phyloP scores from a whole-genome alignment of 345 rosid genomes.

The Streptanthus diversifolius region DNA sequence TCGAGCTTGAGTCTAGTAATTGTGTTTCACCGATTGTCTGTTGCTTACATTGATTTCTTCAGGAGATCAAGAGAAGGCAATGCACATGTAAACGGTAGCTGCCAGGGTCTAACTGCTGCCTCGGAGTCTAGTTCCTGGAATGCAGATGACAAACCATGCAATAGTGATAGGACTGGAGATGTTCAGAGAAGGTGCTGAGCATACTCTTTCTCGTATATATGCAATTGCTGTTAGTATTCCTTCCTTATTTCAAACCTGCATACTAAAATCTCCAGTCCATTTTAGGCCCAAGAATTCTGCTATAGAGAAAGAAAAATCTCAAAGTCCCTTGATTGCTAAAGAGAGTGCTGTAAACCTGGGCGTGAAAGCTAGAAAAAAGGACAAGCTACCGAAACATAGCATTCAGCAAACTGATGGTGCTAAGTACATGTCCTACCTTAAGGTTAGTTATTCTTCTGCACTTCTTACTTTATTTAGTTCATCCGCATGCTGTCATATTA shows the following conservation, averaged over 20 bases:
- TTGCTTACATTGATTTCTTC: slow-evolving; percentile 15
- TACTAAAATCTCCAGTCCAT: slow-evolving; percentile 20
- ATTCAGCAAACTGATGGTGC: slow-evolving; percentile 63
- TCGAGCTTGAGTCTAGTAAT: neutral
- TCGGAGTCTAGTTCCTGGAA: slow-evolving; percentile 77
- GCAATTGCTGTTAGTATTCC: slow-evolving; percentile 6
- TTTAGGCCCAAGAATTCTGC: slow-evolving; percentile 45
- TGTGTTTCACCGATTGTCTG: slow-evolving; percentile 1
- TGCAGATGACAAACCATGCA: slow-evolving; percentile 65
- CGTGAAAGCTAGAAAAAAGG: slow-evolving; percentile 42
- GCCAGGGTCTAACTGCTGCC: slow-evolving; percentile 45
- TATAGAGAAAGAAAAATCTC: slow-evolving; percentile 40
- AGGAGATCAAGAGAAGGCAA: slow-evolving; percentile 44
- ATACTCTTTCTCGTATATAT: slow-evolving; percentile 4
- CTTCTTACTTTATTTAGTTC: slow-evolving; percentile 4
- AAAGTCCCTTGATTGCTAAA: slow-evolving; percentile 34
- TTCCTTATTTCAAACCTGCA: slow-evolving; percentile 5
- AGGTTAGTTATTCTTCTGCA: slow-evolving; percentile 49
- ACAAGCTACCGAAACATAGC: slow-evolving; percentile 47
- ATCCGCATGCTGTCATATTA: neutral
- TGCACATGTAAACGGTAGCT: slow-evolving; percentile 42
- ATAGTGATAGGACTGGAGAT: slow-evolving; percentile 59
- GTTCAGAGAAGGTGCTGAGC: slow-evolving; percentile 51
- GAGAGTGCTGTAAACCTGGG: slow-evolving; percentile 39
- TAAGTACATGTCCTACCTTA: slow-evolving; percentile 86